A percentile compares a stretch with the other conserved stretches of the same genome.
Conservation (phyloP, 2,329 filamentous ascomycete species). For the Fusarium kyushuense region DNA sequence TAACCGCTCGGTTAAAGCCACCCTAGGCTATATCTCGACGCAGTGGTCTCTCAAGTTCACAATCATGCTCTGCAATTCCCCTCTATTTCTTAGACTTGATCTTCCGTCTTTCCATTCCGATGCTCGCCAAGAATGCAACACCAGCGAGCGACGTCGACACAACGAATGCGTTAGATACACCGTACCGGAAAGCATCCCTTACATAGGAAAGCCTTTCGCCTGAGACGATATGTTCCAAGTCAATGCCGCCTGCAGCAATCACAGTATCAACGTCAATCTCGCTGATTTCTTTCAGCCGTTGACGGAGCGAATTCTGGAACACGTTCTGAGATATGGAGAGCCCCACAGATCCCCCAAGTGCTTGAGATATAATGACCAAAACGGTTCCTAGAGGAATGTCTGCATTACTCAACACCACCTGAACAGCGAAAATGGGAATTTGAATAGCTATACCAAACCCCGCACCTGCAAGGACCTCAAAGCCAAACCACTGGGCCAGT, state of each 20-base stretch:
- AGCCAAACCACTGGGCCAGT: constrained; percentile 57
- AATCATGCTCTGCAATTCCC: background rate
- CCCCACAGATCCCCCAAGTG: constrained; percentile 55
- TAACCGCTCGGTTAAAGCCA: background rate
- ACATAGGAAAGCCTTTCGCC: constrained; percentile 17
- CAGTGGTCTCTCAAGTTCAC: background rate
- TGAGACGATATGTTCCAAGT: constrained; percentile 31
- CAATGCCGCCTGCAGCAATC: constrained; percentile 28
- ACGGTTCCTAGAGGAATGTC: constrained; percentile 60
- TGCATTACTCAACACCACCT: constrained; percentile 55
- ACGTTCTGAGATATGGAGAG: constrained; percentile 40
- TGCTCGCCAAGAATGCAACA: constrained; percentile 32
- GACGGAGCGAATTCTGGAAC: constrained; percentile 31
- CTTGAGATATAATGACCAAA: constrained; percentile 59
- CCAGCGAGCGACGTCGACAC: constrained; percentile 38
- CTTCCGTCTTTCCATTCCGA: constrained; percentile 36
- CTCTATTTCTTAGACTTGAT: constrained; percentile 29
- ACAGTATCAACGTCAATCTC: constrained; percentile 22
- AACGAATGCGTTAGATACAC: constrained; percentile 36
- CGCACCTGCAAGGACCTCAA: constrained; percentile 57
- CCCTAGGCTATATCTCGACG: background rate
- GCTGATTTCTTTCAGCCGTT: constrained; percentile 12
- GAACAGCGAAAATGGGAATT: constrained; percentile 57
- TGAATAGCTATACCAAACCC: constrained; percentile 59
- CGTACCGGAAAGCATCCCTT: constrained; percentile 28